A percentile compares a stretch with the other conserved stretches of the same genome.
phyloP scores from a whole-genome alignment of 1,284 basidiomycete genomes.

The Cutaneotrichosporon dermatis region DNA sequence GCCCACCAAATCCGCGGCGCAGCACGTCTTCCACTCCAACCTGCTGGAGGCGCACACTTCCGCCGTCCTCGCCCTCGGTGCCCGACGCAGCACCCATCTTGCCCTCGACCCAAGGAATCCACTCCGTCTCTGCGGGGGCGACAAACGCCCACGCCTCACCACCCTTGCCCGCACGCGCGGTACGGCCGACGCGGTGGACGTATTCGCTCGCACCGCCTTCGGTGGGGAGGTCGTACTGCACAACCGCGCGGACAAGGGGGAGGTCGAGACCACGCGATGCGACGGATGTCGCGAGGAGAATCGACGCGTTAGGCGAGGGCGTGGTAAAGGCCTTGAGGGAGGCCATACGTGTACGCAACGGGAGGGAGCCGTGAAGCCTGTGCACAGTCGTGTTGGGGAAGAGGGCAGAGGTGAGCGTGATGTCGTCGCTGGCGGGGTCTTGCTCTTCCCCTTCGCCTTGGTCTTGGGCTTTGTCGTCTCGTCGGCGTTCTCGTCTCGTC shows the following conservation, averaged over 20 bases:
- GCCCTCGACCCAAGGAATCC: constrained; percentile 80
- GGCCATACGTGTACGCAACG: constrained; percentile 72
- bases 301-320: constrained; percentile 51
- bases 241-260: constrained; percentile 85
- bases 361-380: constrained; percentile 90
- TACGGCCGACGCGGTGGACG: constrained; percentile 92
- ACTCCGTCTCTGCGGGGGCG: constrained; percentile 71
- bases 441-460: constrained; percentile 16
- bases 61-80: constrained; percentile 37
- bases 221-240: constrained; percentile 96
- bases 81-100: constrained; percentile 57
- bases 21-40: constrained; percentile 68
- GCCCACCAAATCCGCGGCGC: constrained; percentile 77
- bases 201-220: constrained; percentile 97
- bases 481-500: constrained; percentile 32
- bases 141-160: constrained; percentile 93
- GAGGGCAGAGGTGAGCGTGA: constrained; percentile 65
- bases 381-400: constrained; percentile 78
- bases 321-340: constrained; percentile 77
- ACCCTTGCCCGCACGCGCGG: constrained; percentile 83
- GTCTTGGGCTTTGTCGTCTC: constrained; percentile 25
- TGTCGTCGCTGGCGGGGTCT: constrained; percentile 43
- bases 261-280: constrained; percentile 97
- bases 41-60: constrained; percentile 56
- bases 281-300: constrained; percentile 92